Conservation (phyloP, 148 eudicot species). For the Tetragonia tetragonoides region DNA sequence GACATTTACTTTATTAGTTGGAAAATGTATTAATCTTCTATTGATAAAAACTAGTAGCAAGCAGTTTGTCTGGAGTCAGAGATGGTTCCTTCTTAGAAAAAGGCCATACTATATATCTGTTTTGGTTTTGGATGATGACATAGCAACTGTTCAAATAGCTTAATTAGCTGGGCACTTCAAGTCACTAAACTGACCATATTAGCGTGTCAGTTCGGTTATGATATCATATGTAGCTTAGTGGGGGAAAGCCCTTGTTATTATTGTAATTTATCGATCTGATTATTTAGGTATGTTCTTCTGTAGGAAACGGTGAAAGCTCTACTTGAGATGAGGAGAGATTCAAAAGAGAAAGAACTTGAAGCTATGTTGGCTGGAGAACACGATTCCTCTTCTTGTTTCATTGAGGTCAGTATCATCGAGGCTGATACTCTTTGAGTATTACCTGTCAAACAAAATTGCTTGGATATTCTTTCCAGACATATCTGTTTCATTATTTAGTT, state of each 20-base stretch:
- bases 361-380: constrained; percentile 89
- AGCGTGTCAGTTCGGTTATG: neutral
- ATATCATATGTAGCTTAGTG: neutral
- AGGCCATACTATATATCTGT: neutral
- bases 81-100: neutral
- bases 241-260: neutral
- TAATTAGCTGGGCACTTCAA: neutral
- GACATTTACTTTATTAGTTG: neutral
- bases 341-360: constrained; percentile 88
- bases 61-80: neutral
- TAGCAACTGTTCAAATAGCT: neutral
- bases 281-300: constrained; percentile 12
- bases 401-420: constrained; percentile 54
- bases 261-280: neutral
- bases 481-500: neutral
- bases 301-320: constrained; percentile 85
- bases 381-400: constrained; percentile 88
- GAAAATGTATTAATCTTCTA: neutral
- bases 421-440: neutral
- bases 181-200: neutral
- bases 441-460: neutral
- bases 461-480: neutral
- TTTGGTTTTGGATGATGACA: neutral
- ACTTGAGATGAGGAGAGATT: constrained; percentile 60
- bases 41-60: neutral